These are phyloP conservation scores for Cudoniella acicularis DNA, from an alignment of 495 filamentous ascomycete genomes.

Conservation along the genomic window DNA sequence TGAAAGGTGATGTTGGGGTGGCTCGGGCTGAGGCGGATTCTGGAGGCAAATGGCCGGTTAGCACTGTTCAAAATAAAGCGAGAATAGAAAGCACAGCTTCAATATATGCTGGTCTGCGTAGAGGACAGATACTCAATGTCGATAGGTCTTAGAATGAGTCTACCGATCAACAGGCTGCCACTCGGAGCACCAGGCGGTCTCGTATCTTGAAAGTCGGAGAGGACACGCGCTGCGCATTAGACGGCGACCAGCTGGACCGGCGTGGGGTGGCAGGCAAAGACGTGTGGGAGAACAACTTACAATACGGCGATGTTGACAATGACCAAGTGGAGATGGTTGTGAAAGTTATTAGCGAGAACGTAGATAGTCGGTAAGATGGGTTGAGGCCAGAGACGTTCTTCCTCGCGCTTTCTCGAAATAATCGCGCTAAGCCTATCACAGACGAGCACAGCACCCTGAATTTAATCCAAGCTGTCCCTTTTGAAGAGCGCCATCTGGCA, in stretches of 20 bases:
- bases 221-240: constrained; percentile 23
- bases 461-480: constrained; percentile 6
- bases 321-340: constrained; percentile 25
- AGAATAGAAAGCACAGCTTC: neutral
- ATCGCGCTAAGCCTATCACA: constrained; percentile 7
- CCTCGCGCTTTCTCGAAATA: neutral
- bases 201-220: constrained; percentile 4
- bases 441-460: neutral
- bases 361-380: constrained; percentile 23
- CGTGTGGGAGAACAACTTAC: constrained; percentile 16
- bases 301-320: constrained; percentile 15
- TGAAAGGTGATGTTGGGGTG: constrained; percentile 23
- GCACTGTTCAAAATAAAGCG: neutral
- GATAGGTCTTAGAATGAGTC: constrained; percentile 1
- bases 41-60: constrained; percentile 22
- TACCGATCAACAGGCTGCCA: constrained; percentile 20
- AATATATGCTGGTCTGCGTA: constrained; percentile 23
- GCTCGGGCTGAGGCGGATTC: constrained; percentile 31
- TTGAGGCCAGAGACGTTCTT: constrained; percentile 16
- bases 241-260: constrained; percentile 7
- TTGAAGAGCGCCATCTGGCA: constrained; percentile 1
- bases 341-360: constrained; percentile 23
- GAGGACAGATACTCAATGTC: constrained; percentile 31
- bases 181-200: constrained; percentile 12
- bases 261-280: neutral